A percentile compares a stretch with the other conserved stretches of the same genome.
These are phyloP conservation scores for Xylona heveae DNA, from an alignment of 495 filamentous ascomycete genomes.

Conservation along the genomic window DNA sequence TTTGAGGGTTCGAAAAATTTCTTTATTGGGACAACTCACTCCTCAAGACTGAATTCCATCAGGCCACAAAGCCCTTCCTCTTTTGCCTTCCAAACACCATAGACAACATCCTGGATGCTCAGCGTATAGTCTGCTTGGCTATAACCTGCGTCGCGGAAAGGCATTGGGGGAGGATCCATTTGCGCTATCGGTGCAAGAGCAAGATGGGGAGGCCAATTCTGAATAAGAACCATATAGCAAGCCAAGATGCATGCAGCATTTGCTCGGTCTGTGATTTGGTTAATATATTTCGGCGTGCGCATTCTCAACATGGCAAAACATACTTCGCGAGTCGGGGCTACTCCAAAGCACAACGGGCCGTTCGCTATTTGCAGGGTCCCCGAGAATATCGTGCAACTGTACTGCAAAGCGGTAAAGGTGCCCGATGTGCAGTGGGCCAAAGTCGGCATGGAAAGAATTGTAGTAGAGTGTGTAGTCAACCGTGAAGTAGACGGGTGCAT, in stretches of 20 bases:
- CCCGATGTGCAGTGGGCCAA: conserved; percentile 91
- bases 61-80: conserved; percentile 75
- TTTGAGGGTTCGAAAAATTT: not conserved
- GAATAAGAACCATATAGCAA: conserved; percentile 97
- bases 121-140: conserved; percentile 93
- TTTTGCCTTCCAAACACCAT: conserved; percentile 97
- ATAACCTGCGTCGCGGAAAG: conserved; percentile 94
- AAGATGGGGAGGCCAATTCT: conserved; percentile 92
- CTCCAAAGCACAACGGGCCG: conserved; percentile 89
- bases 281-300: conserved; percentile 1
- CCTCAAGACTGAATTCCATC: conserved; percentile 79
- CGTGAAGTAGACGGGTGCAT: conserved; percentile 78
- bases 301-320: conserved; percentile 10
- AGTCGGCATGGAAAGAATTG: conserved; percentile 97
- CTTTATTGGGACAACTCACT: conserved; percentile 30
- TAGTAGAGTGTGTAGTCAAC: conserved; percentile 85
- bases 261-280: conserved; percentile 36
- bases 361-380: conserved; percentile 63
- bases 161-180: conserved; percentile 92
- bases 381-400: conserved; percentile 83
- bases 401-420: conserved; percentile 93
- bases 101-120: conserved; percentile 90
- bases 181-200: conserved; percentile 94
- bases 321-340: conserved; percentile 72
- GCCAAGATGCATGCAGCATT: conserved; percentile 94